Conservation (phyloP, 2,329 filamentous ascomycete species). For the Ascochyta pisi region DNA sequence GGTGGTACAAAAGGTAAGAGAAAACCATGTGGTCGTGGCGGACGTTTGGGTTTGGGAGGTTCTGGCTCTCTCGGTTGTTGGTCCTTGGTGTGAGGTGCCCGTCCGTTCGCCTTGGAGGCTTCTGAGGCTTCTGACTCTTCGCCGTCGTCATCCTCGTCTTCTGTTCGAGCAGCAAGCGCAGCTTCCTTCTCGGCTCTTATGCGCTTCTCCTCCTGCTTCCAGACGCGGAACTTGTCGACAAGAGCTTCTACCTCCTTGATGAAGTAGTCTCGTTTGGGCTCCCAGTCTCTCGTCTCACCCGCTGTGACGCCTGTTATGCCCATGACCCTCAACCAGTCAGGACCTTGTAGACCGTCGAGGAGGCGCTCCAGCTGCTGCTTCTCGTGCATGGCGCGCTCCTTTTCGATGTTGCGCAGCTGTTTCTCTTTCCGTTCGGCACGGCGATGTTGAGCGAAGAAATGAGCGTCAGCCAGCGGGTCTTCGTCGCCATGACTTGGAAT, state of each 20-base stretch:
- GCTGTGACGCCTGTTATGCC: slow-evolving; percentile 87
- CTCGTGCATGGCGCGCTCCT: slow-evolving; percentile 70
- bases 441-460: slow-evolving; percentile 65
- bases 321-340: slow-evolving; percentile 92
- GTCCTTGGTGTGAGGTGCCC: slow-evolving; percentile 23
- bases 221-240: slow-evolving; percentile 84
- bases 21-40: slow-evolving; percentile 42
- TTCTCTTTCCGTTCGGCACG: slow-evolving; percentile 71
- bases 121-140: slow-evolving; percentile 49
- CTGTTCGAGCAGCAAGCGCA: slow-evolving; percentile 58
- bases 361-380: slow-evolving; percentile 70
- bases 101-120: slow-evolving; percentile 22
- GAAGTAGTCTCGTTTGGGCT: slow-evolving; percentile 84
- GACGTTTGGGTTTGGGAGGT: slow-evolving; percentile 39
- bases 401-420: slow-evolving; percentile 71
- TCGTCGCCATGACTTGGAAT: slow-evolving; percentile 40
- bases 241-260: slow-evolving; percentile 82
- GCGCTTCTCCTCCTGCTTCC: slow-evolving; percentile 89
- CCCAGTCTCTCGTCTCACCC: slow-evolving; percentile 82
- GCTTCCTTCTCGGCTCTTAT: slow-evolving; percentile 79
- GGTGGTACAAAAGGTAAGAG: slow-evolving; percentile 37
- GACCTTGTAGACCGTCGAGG: slow-evolving; percentile 83
- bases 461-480: slow-evolving; percentile 64
- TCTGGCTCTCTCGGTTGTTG: slow-evolving; percentile 56
- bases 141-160: slow-evolving; percentile 51